Evolutionary conservation across 306 rosid genomes (phyloP).

Genomic region (Trichosanthes cucumerina): DNA sequence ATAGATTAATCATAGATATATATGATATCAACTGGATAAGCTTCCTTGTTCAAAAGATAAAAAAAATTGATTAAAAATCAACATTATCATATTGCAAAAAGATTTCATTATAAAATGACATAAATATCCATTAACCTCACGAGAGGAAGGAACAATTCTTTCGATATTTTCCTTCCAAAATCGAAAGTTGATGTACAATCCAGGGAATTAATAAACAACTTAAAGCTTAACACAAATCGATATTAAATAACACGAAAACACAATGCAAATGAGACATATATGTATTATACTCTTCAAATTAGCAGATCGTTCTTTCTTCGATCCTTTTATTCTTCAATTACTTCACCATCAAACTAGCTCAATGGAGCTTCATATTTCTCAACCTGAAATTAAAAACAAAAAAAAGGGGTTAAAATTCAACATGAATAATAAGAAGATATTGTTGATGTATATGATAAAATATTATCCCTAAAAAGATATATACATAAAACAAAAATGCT

Average conservation of each 20-base stretch:
- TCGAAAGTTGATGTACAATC: background rate
- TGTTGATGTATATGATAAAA: background rate
- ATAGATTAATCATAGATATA: too few relatives aligned
- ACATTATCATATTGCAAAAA: background rate
- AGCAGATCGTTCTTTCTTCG: background rate
- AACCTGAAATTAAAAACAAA: background rate
- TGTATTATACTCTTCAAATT: background rate
- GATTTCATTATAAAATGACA: background rate
- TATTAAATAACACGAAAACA: background rate
- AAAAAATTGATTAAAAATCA: too few relatives aligned
- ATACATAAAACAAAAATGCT: background rate
- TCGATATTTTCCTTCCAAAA: background rate
- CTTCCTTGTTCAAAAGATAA: too few relatives aligned
- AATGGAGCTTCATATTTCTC: slow-evolving; percentile 8
- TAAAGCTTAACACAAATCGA: background rate
- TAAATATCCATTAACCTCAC: background rate
- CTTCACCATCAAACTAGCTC: background rate
- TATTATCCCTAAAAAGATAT: background rate
- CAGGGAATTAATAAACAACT: background rate
- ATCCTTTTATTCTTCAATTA: background rate
- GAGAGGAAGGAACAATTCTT: background rate
- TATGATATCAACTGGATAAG: too few relatives aligned
- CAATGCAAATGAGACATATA: background rate
- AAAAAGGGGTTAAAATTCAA: background rate
- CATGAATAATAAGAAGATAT: background rate